A percentile compares a stretch with the other conserved stretches of the same genome.
Evolutionary conservation across 2,329 filamentous ascomycete species (phyloP).

Genomic region (Trichothecium roseum): DNA sequence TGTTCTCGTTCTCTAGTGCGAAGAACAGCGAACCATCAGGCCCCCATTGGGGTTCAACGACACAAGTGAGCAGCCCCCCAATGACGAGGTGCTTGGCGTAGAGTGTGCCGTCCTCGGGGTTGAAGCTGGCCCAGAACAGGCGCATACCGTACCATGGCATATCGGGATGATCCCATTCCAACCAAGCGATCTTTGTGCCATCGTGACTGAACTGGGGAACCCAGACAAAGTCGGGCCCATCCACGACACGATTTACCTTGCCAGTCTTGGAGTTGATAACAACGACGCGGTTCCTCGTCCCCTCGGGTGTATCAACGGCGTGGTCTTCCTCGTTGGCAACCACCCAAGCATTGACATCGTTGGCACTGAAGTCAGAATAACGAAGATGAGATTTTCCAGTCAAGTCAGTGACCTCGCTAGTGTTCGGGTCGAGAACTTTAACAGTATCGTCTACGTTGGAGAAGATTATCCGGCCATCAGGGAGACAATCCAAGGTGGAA

Average conservation of each 20-base stretch:
- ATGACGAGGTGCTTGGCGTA: slow-evolving; percentile 24
- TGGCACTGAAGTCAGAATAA: slow-evolving; percentile 35
- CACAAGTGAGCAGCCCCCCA: slow-evolving; percentile 29
- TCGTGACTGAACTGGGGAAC: slow-evolving; percentile 37
- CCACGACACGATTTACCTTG: slow-evolving; percentile 24
- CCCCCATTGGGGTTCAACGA: slow-evolving; percentile 40
- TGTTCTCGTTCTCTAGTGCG: slow-evolving; percentile 29
- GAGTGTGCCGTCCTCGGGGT: slow-evolving; percentile 19
- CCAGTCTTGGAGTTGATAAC: slow-evolving; percentile 29
- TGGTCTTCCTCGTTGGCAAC: slow-evolving; percentile 44
- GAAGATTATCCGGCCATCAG: slow-evolving; percentile 33
- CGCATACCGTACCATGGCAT: slow-evolving; percentile 39
- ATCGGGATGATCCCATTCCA: slow-evolving; percentile 43
- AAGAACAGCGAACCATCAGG: slow-evolving; percentile 37
- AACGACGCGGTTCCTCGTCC: slow-evolving; percentile 26
- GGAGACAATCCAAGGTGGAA: slow-evolving; percentile 27
- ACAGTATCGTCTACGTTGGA: slow-evolving; percentile 32
- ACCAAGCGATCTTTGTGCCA: slow-evolving; percentile 36
- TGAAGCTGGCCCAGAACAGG: slow-evolving; percentile 30
- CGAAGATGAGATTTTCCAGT: slow-evolving; percentile 22
- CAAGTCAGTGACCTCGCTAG: slow-evolving; percentile 20
- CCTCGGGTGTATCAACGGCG: slow-evolving; percentile 17
- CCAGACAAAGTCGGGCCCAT: slow-evolving; percentile 42
- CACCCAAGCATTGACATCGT: slow-evolving; percentile 28
- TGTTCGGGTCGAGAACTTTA: slow-evolving; percentile 28